Evolutionary conservation across 1,284 basidiomycete species (phyloP), one percentile per base, ranked within the genome.

Genomic region (Apiotrichum gamsii): DNA sequence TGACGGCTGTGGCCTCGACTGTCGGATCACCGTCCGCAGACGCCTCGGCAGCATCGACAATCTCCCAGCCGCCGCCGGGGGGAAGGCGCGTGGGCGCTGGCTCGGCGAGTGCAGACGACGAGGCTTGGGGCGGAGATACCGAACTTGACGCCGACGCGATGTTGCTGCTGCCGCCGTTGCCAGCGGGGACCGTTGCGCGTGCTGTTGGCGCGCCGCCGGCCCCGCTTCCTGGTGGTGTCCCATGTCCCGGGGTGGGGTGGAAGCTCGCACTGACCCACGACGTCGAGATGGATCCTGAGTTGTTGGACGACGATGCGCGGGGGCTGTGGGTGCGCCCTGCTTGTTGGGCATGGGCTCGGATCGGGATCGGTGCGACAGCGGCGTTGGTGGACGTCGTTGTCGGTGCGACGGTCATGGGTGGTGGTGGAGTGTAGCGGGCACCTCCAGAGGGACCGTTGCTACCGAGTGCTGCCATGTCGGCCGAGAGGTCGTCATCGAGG

Each of bases 21-120:
- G 42, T 24, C 35, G 57, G 57, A 24, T 55, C 47, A 0, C 53
- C 45, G 8, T n/a, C n/a, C n/a, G n/a, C n/a, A n/a, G n/a, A n/a
- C n/a, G 42, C 39, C 32, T 66, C 64, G 4, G 51, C 48, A 4
- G 56, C 41, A 36, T 70, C 68, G n/a, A 70, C 65, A 20, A 70
- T 59, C 61, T 70, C 68, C 68, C 68, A 70, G 5, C 65, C 65
- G 21, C 69, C 69, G 25, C 65, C 68, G 24, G 68, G 66, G 2
- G 64, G 65, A 19, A 70, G 56, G 29, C 36, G 30, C 8, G 43
- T 45, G 20, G 37, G 36, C 10, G 43, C 43, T 8, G 43, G 43
- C 6, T 34, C 42, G 18, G n/a, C n/a, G n/a, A n/a, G n/a, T n/a
- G n/a, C n/a, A n/a, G n/a, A n/a, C n/a, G n/a, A n/a, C n/a, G n/a